phyloP scores from a whole-genome alignment of 495 filamentous ascomycete genomes.

The Pseudotulostoma volvatum region DNA sequence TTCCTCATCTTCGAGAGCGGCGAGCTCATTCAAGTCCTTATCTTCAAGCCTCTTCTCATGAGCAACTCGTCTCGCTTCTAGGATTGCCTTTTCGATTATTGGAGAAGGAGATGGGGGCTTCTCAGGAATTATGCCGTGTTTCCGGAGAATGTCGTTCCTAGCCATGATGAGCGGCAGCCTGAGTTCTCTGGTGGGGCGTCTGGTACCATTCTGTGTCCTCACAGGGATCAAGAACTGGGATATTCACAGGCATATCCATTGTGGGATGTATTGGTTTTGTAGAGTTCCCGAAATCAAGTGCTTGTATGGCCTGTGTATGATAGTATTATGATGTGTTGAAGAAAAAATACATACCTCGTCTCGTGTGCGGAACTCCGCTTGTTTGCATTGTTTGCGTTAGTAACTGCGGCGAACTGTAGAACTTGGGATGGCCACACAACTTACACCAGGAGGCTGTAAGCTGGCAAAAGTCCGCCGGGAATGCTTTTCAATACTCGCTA shows the following conservation, averaged over 20 bases:
- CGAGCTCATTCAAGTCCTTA: conserved; percentile 84
- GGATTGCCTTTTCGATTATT: conserved; percentile 86
- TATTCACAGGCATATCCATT: conserved; percentile 65
- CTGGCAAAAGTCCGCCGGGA: no score
- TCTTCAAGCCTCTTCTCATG: conserved; percentile 85
- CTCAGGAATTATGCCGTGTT: conserved; percentile 89
- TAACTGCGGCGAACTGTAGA: no score
- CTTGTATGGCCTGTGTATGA: no score
- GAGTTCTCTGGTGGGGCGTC: conserved; percentile 2
- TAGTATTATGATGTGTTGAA: no score
- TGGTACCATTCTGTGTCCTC: conserved; percentile 92
- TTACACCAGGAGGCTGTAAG: no score
- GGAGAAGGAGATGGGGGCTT: conserved; percentile 89
- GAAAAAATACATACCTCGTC: no score
- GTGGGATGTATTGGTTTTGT: no score
- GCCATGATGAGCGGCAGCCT: conserved; percentile 2
- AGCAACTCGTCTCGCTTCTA: conserved; percentile 60
- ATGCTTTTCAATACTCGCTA: no score
- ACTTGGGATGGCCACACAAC: no score
- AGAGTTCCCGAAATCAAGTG: no score
- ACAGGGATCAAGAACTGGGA: conserved; percentile 87
- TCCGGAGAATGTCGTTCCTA: conserved; percentile 98
- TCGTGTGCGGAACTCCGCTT: conserved; percentile 13
- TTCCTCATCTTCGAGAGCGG: conserved; percentile 85
- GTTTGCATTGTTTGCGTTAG: conserved; percentile 34